A percentile compares a stretch with the other conserved stretches of the same genome.
Evolutionary conservation across 257 asterid genomes (phyloP).

Genomic region (Fraxinus anomala): DNA sequence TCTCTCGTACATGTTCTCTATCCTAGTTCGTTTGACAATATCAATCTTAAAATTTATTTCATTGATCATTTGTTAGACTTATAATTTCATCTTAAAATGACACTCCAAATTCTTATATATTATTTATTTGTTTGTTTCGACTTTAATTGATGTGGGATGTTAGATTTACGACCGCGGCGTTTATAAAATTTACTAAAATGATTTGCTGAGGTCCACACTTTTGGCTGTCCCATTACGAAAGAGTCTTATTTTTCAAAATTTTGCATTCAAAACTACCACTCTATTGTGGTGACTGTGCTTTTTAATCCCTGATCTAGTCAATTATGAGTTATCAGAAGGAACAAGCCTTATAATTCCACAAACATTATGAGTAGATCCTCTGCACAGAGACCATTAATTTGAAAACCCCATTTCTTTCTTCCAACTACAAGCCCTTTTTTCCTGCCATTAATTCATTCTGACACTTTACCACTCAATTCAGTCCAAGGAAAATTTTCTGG

Average conservation of each 20-base stretch:
- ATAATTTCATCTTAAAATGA: no score
- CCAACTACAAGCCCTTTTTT: conserved; percentile 29
- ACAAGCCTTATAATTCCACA: conserved; percentile 51
- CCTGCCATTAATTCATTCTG: conserved; percentile 42
- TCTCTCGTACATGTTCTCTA: neutral
- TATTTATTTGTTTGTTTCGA: no score
- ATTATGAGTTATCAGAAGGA: conserved; percentile 47
- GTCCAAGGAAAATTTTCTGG: conserved; percentile 39
- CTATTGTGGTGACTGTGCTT: conserved; percentile 26
- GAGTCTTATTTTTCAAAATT: conserved; percentile 33
- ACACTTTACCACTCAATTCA: conserved; percentile 64
- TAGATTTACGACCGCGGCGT: neutral
- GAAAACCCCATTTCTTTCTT: conserved; percentile 40
- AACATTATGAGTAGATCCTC: conserved; percentile 64
- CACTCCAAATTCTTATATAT: no score
- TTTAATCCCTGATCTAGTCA: conserved; percentile 26
- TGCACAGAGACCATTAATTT: conserved; percentile 41
- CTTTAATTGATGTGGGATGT: no score
- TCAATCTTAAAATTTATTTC: no score
- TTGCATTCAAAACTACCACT: conserved; percentile 39
- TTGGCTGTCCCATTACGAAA: conserved; percentile 32
- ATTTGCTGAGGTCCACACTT: conserved; percentile 54
- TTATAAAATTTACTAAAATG: conserved; percentile 40
- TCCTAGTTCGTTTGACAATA: no score
- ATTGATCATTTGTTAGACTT: no score